These are phyloP conservation scores for Nakaseomyces kungkrabaensis DNA, from an alignment of 1,139 yeast species.

Conservation along the genomic window DNA sequence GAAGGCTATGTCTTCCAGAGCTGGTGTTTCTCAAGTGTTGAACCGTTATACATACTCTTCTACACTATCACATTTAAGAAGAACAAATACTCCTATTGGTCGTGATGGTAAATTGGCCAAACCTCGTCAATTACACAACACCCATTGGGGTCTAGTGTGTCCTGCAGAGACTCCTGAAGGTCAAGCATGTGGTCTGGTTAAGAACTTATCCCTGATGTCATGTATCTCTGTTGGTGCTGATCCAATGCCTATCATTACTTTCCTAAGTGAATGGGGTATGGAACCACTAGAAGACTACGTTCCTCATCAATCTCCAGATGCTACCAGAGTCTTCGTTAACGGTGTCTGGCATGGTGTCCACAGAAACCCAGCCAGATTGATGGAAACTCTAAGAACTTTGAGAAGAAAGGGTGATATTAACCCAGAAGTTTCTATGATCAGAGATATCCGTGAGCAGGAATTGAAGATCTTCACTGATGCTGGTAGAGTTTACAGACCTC, in stretches of 20 bases:
- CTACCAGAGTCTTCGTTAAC: slow-evolving; percentile 90
- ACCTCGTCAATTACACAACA: slow-evolving; percentile 97
- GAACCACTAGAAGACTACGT: slow-evolving; percentile 94
- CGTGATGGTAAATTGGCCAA: slow-evolving; percentile 97
- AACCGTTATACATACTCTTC: slow-evolving; percentile 97
- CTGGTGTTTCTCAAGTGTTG: slow-evolving; percentile 98
- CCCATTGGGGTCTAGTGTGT: slow-evolving; percentile 99
- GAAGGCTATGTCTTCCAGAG: slow-evolving; percentile 97
- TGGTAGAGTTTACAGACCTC: slow-evolving; percentile 93
- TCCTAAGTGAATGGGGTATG: slow-evolving; percentile 98
- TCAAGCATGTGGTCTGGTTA: slow-evolving; percentile 98
- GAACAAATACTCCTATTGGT: slow-evolving; percentile 98
- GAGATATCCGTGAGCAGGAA: slow-evolving; percentile 95
- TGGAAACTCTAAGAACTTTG: slow-evolving; percentile 80
- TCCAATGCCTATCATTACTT: slow-evolving; percentile 88
- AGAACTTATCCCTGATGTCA: slow-evolving; percentile 90
- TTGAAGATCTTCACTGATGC: slow-evolving; percentile 96
- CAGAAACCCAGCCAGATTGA: slow-evolving; percentile 85
- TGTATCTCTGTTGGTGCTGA: slow-evolving; percentile 97
- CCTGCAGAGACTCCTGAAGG: slow-evolving; percentile 99
- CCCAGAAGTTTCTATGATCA: slow-evolving; percentile 91
- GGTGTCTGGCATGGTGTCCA: slow-evolving; percentile 99
- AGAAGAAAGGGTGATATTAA: slow-evolving; percentile 94
- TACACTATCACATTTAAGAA: slow-evolving; percentile 91
- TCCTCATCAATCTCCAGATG: slow-evolving; percentile 84